These are phyloP conservation scores for Suillus variegatus DNA, from an alignment of 768 basidiomycete genomes.

Conservation along the genomic window DNA sequence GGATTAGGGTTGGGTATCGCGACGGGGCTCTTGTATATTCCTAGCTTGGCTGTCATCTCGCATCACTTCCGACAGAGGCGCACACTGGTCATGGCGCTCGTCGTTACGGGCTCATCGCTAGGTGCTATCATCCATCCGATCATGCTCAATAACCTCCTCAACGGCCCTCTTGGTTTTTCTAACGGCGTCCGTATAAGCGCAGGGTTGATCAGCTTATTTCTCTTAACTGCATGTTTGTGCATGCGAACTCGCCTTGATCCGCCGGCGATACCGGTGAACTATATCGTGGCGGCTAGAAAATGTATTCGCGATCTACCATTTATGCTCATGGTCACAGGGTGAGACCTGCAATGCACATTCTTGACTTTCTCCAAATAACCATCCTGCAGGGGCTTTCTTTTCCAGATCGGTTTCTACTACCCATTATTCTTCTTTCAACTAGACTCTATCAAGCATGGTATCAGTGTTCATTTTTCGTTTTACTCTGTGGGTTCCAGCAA, in stretches of 20 bases:
- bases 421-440: conserved; percentile 64
- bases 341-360: neutral
- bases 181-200: neutral
- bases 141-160: neutral
- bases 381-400: conserved; percentile 20
- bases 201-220: neutral
- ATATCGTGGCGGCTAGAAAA: conserved; percentile 21
- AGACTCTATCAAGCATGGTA: conserved; percentile 50
- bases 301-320: conserved; percentile 26
- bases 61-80: conserved; percentile 43
- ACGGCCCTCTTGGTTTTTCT: neutral
- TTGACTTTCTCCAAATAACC: neutral
- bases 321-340: conserved; percentile 26
- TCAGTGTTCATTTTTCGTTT: conserved; percentile 48
- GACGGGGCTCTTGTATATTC: conserved; percentile 44
- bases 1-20: conserved; percentile 44
- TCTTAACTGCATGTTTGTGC: neutral
- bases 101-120: neutral
- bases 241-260: conserved; percentile 1
- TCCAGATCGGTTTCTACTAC: conserved; percentile 32
- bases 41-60: conserved; percentile 41
- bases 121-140: neutral
- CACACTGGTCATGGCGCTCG: neutral
- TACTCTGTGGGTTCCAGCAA: conserved; percentile 41
- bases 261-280: neutral